Evolutionary conservation across 805 yeast genomes (phyloP).

Genomic region (Candida berthetii): DNA sequence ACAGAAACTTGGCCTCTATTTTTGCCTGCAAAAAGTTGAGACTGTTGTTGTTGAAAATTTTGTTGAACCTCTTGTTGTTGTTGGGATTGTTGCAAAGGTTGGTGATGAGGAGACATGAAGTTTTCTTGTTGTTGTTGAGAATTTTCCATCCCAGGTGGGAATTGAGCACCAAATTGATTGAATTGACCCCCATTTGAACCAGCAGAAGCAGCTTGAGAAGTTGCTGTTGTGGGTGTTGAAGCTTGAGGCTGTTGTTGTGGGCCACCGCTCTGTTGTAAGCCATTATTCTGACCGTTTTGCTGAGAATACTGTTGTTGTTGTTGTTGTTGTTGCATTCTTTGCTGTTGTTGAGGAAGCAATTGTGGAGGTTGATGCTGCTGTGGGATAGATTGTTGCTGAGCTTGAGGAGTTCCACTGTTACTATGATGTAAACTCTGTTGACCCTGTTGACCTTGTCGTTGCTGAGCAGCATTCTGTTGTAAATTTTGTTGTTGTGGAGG

Average conservation of each 20-base stretch:
- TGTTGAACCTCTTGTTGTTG: slow-evolving; percentile 22
- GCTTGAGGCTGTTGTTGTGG: not conserved
- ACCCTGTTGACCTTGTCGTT: slow-evolving; percentile 15
- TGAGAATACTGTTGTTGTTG: slow-evolving; percentile 11
- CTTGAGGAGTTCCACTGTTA: not conserved
- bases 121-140: slow-evolving; percentile 2
- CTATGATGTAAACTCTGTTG: not conserved
- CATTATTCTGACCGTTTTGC: slow-evolving; percentile 2
- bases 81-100: slow-evolving; percentile 17
- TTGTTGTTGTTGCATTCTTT: slow-evolving; percentile 26
- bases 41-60: slow-evolving; percentile 20
- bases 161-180: slow-evolving; percentile 1
- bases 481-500: slow-evolving; percentile 5
- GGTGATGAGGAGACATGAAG: slow-evolving; percentile 10
- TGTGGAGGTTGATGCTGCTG: slow-evolving; percentile 6
- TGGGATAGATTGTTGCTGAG: slow-evolving; percentile 10
- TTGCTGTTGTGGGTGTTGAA: not conserved
- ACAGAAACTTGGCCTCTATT: slow-evolving; percentile 7
- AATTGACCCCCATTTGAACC: not conserved
- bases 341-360: slow-evolving; percentile 15
- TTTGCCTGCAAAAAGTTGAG: slow-evolving; percentile 18
- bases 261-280: not conserved
- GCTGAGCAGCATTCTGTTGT: slow-evolving; percentile 11
- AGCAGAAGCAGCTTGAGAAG: not conserved
- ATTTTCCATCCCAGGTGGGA: not conserved